phyloP scores from a whole-genome alignment of 129 eudicot genomes.

The Flaveria robusta region DNA sequence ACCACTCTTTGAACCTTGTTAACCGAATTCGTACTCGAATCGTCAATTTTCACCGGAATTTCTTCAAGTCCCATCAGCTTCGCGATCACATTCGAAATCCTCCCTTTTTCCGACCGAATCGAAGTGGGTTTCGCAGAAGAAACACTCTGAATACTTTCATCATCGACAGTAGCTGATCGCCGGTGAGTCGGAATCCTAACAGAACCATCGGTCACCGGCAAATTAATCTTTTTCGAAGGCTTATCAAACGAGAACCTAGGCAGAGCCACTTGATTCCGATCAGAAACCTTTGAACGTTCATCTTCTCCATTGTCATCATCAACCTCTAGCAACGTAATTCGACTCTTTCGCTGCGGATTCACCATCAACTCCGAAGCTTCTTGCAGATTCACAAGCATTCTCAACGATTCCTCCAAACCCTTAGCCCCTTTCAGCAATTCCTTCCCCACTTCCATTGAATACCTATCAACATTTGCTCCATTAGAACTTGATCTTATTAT shows the following conservation, averaged over 20 bases:
- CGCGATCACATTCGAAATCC: conserved; percentile 81
- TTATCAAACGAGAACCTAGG: conserved; percentile 86
- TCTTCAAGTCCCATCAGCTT: conserved; percentile 95
- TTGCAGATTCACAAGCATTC: conserved; percentile 83
- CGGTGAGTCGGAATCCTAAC: conserved; percentile 24
- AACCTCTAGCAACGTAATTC: conserved; percentile 62
- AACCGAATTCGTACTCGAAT: not conserved
- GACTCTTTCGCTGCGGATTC: conserved; percentile 48
- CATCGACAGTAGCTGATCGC: conserved; percentile 29
- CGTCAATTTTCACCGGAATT: conserved; percentile 38
- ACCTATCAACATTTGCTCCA: conserved; percentile 44
- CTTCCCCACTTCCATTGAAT: conserved; percentile 72
- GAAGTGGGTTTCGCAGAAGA: conserved; percentile 23
- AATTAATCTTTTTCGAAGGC: conserved; percentile 39
- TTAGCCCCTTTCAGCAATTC: conserved; percentile 80
- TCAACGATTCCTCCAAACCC: conserved; percentile 81
- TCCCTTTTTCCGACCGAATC: conserved; percentile 54
- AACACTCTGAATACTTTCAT: conserved; percentile 36
- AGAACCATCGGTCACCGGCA: conserved; percentile 33
- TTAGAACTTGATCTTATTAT: conserved; percentile 59
- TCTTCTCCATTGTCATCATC: conserved; percentile 59
- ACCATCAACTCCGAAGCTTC: conserved; percentile 65
- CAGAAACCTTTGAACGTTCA: conserved; percentile 25
- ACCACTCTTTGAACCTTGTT: conserved; percentile 17
- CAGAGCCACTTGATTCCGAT: conserved; percentile 50